A percentile compares a stretch with the other conserved stretches of the same genome.
Evolutionary conservation across 306 rosid species (phyloP).

Genomic region (Quercus alba): DNA sequence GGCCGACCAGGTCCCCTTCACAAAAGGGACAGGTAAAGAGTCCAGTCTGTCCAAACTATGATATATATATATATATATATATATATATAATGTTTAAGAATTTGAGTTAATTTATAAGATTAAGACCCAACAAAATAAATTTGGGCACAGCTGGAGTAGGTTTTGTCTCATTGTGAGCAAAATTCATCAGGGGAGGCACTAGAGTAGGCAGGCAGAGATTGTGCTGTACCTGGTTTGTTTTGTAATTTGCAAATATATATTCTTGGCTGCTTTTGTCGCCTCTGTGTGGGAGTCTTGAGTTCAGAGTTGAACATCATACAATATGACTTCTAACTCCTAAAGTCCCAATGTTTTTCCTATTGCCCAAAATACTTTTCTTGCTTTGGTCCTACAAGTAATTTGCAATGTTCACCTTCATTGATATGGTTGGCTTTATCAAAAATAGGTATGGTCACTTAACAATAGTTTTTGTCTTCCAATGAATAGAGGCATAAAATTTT

Average conservation of each 20-base stretch:
- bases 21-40: not conserved
- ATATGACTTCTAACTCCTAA: too few relatives aligned
- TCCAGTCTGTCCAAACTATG: too few relatives aligned
- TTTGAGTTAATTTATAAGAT: not conserved
- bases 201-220: conserved; percentile 1
- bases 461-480: too few relatives aligned
- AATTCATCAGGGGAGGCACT: not conserved
- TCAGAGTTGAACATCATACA: too few relatives aligned
- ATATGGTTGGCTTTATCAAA: too few relatives aligned
- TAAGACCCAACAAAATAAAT: conserved; percentile 9
- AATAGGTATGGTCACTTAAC: too few relatives aligned
- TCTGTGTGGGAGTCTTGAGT: not conserved
- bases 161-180: conserved; percentile 5
- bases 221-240: not conserved
- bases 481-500: too few relatives aligned
- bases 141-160: conserved; percentile 4
- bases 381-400: too few relatives aligned
- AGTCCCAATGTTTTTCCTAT: too few relatives aligned
- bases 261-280: conserved; percentile 5
- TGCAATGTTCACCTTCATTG: too few relatives aligned
- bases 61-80: too few relatives aligned
- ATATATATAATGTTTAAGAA: not conserved
- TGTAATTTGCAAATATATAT: not conserved
- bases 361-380: too few relatives aligned
- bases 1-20: conserved; percentile 32